Evolutionary conservation across 2,329 filamentous ascomycete genomes (phyloP).

Genomic region (Tolypocladium ovalisporum): DNA sequence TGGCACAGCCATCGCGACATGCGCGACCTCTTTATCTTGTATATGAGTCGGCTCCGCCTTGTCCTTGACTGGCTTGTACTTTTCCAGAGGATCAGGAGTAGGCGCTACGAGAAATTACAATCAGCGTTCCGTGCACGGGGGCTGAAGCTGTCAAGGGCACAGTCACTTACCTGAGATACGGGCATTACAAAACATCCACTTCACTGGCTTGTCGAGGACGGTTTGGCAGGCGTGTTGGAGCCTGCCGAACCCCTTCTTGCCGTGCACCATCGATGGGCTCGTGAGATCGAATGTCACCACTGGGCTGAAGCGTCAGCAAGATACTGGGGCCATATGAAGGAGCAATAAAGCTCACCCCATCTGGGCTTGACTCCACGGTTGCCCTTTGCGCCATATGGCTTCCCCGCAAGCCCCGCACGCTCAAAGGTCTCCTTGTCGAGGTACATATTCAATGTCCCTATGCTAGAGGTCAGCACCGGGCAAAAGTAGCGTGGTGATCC

Average conservation of each 20-base stretch:
- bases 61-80: conserved; percentile 31
- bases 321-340: too few relatives aligned
- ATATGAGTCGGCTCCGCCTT: conserved; percentile 16
- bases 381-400: conserved; percentile 49
- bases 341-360: conserved; percentile 48
- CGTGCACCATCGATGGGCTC: conserved; percentile 64
- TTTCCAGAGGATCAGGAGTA: conserved; percentile 36
- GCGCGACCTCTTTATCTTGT: conserved; percentile 8
- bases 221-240: conserved; percentile 70
- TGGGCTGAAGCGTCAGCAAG: conserved; percentile 20
- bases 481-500: conserved; percentile 1
- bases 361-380: conserved; percentile 52
- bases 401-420: conserved; percentile 67
- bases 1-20: conserved; percentile 14
- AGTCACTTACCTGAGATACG: conserved; percentile 17
- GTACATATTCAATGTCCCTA: conserved; percentile 63
- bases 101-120: conserved; percentile 22
- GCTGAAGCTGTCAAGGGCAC: too few relatives aligned
- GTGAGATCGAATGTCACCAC: conserved; percentile 70
- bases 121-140: neutral
- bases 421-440: conserved; percentile 77
- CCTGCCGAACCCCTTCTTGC: conserved; percentile 73
- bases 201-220: conserved; percentile 54
- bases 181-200: conserved; percentile 71
- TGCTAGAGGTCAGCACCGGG: neutral